phyloP scores from a whole-genome alignment of 352 stramenopile genomes.

The Phytophthora crassamura region DNA sequence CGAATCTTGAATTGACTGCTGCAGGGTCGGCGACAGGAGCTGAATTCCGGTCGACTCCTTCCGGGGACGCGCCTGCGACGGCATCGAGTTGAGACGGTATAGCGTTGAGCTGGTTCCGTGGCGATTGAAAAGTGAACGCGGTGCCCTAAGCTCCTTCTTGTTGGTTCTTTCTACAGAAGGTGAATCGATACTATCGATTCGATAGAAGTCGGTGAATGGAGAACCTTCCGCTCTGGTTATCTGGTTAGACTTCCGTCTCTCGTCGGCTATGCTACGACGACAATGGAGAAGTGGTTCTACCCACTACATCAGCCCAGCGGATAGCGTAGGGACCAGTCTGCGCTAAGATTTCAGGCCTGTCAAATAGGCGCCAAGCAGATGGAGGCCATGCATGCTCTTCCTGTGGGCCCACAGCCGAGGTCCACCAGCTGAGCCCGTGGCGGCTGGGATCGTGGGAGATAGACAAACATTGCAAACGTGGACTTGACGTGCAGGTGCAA shows the following conservation, averaged over 20 bases:
- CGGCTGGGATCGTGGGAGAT: too few relatives aligned
- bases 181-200: too few relatives aligned
- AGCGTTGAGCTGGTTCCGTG: too few relatives aligned
- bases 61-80: not conserved
- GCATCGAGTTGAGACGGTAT: not conserved
- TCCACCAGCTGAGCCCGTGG: too few relatives aligned
- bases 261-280: not conserved
- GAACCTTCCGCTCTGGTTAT: slow-evolving; percentile 18
- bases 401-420: too few relatives aligned
- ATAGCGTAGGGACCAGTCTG: not conserved
- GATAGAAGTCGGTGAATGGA: slow-evolving; percentile 10
- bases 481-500: slow-evolving; percentile 14
- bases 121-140: slow-evolving; percentile 20
- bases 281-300: slow-evolving; percentile 12
- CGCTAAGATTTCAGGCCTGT: slow-evolving; percentile 25
- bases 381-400: too few relatives aligned
- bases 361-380: slow-evolving; percentile 21
- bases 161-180: slow-evolving; percentile 17
- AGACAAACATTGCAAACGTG: not conserved
- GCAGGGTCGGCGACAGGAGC: slow-evolving; percentile 45
- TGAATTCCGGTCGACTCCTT: slow-evolving; percentile 22
- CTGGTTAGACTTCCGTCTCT: slow-evolving; percentile 17
- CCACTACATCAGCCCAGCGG: not conserved
- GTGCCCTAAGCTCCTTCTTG: not conserved
- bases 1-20: slow-evolving; percentile 35